Evolutionary conservation across 2,329 filamentous ascomycete genomes (phyloP), one percentile per base, ranked within the genome.

Genomic region (Pseudocercospora eumusae): DNA sequence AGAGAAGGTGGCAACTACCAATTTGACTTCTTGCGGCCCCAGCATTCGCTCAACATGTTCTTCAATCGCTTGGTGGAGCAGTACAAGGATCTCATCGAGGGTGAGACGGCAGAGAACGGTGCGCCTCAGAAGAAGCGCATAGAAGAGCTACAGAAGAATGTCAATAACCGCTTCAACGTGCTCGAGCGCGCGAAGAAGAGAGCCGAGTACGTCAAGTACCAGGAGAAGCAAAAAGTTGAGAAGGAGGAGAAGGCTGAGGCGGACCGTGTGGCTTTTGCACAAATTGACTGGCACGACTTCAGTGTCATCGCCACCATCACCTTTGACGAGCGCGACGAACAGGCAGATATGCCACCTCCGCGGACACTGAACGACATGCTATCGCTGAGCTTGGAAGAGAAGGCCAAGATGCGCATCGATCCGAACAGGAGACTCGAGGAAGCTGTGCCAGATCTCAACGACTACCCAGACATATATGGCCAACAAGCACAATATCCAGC

Each of bases 241-340:
- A 92, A 93, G 73, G 92, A 96, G 71, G 92, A 96, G 72, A 87
- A 93, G 66, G 89, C 89, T 44, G 90, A 96, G 73, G 87, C 92
- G 71, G 91, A 96, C 75, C 88, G 88, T 71, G 74, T 87, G 55
- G 83, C 84, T 57, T 89, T 95, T 76, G 89, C 90, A 0, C 89
- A 95, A 70, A 95, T 99, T 66, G 95, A 99, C 76, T 99, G 95
- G 95, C 91, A 96, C 73, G 93, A 98, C 74, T 99, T 99, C 71
- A 88, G 93, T 33, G 90, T 99, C 20, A 92, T 97, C 49, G 95
- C 97, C 77, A 97, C 93, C 0, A 93, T 99, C 58, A 83, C 92
- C 15, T 99, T 99, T 76, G 92, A 87, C 62, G 93, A 96, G 69
- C 85, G 86, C 42, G 95, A 99, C 75, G 93, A 97, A 68, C 85